phyloP scores from a whole-genome alignment of 805 yeast species.

The Zygosaccharomyces rouxii region DNA sequence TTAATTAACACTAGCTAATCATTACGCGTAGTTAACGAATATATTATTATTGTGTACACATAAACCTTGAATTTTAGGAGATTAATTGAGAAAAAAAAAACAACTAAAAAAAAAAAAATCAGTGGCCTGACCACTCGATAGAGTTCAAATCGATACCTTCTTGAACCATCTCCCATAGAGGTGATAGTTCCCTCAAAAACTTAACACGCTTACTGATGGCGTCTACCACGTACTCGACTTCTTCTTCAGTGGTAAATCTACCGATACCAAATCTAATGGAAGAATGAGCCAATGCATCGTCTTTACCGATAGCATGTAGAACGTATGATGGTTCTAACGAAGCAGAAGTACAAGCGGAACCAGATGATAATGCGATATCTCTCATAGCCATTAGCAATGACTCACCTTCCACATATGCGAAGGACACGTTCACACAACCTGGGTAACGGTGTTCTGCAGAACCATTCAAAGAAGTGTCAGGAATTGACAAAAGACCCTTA shows the following conservation, averaged over 20 bases:
- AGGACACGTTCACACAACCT: conserved; percentile 95
- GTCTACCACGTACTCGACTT: conserved; percentile 85
- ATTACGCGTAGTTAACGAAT: conserved; percentile 6
- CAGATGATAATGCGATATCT: conserved; percentile 93
- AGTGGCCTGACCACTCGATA: conserved; percentile 98
- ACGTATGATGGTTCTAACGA: conserved; percentile 97
- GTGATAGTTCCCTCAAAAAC: conserved; percentile 86
- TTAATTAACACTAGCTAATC: neutral
- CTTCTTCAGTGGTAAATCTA: conserved; percentile 93
- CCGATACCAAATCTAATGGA: conserved; percentile 97
- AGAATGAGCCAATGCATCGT: conserved; percentile 97
- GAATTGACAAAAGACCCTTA: conserved; percentile 69
- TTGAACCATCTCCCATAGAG: conserved; percentile 99
- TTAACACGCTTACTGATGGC: conserved; percentile 88
- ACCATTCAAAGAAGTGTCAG: conserved; percentile 88
- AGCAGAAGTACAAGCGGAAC: conserved; percentile 98
- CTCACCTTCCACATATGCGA: conserved; percentile 98
- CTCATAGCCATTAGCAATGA: conserved; percentile 95
- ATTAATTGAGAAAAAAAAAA: neutral
- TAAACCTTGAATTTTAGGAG: neutral
- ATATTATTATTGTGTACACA: conserved; percentile 2
- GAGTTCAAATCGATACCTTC: conserved; percentile 93
- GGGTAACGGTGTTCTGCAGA: conserved; percentile 69
- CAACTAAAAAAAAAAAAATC: conserved; percentile 13
- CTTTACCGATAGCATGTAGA: conserved; percentile 93